Percentiles rank a stretch among this genome's conserved stretches.
These are phyloP conservation scores for Nicotiana benthamiana DNA, from an alignment of 257 asterid species.

Conservation along the genomic window DNA sequence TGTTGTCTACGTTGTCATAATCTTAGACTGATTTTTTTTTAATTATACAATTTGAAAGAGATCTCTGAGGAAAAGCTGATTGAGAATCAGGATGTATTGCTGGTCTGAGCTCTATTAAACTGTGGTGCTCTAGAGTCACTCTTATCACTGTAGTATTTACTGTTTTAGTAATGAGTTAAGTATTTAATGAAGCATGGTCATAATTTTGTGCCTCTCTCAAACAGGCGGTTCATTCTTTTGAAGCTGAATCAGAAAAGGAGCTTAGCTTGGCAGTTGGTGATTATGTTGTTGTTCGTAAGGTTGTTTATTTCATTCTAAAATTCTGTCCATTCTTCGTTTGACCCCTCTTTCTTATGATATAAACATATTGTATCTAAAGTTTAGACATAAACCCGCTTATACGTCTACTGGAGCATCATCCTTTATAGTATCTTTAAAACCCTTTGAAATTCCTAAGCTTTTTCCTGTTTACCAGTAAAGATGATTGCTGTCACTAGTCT, in stretches of 20 bases:
- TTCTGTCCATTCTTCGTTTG: neutral
- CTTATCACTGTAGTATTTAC: neutral
- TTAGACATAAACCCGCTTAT: neutral
- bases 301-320: constrained; percentile 10
- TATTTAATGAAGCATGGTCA: neutral
- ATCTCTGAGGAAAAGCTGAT: neutral
- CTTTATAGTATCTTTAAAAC: neutral
- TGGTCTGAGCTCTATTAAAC: neutral
- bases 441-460: neutral
- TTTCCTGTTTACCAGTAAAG: neutral
- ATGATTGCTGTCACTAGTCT: neutral
- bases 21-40: neutral
- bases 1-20: neutral
- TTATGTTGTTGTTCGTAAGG: constrained; percentile 86
- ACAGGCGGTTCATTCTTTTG: constrained; percentile 73
- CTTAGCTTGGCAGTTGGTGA: constrained; percentile 76
- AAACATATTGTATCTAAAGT: neutral
- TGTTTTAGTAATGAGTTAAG: neutral
- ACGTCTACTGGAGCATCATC: neutral
- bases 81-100: neutral
- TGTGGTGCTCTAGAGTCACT: neutral
- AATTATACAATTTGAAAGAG: neutral
- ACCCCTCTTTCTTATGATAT: neutral
- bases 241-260: constrained; percentile 76
- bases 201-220: constrained; percentile 3